A percentile compares a stretch with the other conserved stretches of the same genome.
Conservation (phyloP, 1,139 yeast genomes). For the Wickerhamomyces sp. region DNA sequence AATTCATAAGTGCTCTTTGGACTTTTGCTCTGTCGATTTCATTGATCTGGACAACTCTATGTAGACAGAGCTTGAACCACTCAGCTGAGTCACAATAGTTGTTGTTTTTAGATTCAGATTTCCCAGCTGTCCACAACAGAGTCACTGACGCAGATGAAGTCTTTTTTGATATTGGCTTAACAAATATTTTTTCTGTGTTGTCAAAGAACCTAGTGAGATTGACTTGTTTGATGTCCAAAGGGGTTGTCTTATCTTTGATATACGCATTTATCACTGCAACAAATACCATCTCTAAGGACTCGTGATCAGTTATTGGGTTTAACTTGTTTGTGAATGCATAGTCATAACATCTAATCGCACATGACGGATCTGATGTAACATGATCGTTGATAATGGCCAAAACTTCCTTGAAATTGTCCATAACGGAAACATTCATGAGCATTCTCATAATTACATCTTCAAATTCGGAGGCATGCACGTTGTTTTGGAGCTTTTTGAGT, state of each 20-base stretch:
- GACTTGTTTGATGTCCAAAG: conserved; percentile 6
- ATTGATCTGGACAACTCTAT: conserved; percentile 21
- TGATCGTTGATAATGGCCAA: conserved; percentile 20
- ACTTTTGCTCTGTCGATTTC: conserved; percentile 26
- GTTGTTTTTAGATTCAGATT: conserved; percentile 18
- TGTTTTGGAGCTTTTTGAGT: conserved; percentile 9
- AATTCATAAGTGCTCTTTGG: conserved; percentile 26
- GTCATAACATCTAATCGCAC: conserved; percentile 27
- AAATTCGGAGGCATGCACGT: conserved; percentile 5
- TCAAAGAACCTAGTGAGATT: conserved; percentile 18
- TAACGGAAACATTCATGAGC: conserved; percentile 22
- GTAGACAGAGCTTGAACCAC: conserved; percentile 27
- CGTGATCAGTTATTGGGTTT: conserved; percentile 19
- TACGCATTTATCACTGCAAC: conserved; percentile 15
- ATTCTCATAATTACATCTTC: conserved; percentile 27
- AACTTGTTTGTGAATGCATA: conserved; percentile 25
- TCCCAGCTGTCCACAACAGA: conserved; percentile 31
- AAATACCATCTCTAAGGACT: conserved; percentile 20
- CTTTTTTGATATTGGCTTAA: conserved; percentile 19
- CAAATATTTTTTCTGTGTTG: conserved; percentile 23
- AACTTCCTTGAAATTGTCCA: conserved; percentile 13
- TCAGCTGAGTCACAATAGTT: conserved; percentile 17
- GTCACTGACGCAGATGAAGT: conserved; percentile 25
- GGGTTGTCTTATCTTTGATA: conserved; percentile 7
- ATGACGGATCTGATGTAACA: conserved; percentile 16